phyloP scores from a whole-genome alignment of 2,329 filamentous ascomycete genomes.

The Cercospora janseana region DNA sequence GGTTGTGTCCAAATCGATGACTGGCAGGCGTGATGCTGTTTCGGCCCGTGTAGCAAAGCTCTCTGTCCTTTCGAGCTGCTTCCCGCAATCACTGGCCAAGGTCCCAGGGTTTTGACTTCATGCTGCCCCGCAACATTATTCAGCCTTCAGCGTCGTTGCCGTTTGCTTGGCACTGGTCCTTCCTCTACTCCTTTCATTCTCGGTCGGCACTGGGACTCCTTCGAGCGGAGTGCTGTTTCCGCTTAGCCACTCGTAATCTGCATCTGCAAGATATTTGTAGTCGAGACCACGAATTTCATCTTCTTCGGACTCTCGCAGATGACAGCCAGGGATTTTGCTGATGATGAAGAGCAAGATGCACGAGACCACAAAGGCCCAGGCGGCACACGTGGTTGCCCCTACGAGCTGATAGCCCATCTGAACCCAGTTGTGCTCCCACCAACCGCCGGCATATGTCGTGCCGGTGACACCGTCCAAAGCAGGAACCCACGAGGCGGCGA shows the following conservation, averaged over 20 bases:
- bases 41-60: no score
- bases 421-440: slow-evolving; percentile 41
- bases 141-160: neutral
- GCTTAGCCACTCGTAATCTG: neutral
- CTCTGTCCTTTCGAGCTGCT: no score
- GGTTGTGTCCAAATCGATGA: no score
- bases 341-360: slow-evolving; percentile 53
- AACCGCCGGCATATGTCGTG: neutral
- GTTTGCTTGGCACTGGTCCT: neutral
- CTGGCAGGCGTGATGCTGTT: no score
- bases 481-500: slow-evolving; percentile 41
- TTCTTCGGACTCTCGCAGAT: slow-evolving; percentile 55
- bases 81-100: no score
- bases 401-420: slow-evolving; percentile 57
- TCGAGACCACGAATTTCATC: slow-evolving; percentile 56
- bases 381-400: slow-evolving; percentile 54
- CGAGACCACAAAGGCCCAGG: slow-evolving; percentile 54
- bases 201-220: neutral
- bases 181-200: neutral
- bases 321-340: slow-evolving; percentile 56
- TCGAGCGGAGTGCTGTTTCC: neutral
- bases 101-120: no score
- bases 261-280: slow-evolving; percentile 55
- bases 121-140: no score
- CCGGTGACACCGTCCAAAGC: neutral